A percentile compares a stretch with the other conserved stretches of the same genome.
phyloP scores from a whole-genome alignment of 1,284 basidiomycete genomes.

The Peniophora sp. region DNA sequence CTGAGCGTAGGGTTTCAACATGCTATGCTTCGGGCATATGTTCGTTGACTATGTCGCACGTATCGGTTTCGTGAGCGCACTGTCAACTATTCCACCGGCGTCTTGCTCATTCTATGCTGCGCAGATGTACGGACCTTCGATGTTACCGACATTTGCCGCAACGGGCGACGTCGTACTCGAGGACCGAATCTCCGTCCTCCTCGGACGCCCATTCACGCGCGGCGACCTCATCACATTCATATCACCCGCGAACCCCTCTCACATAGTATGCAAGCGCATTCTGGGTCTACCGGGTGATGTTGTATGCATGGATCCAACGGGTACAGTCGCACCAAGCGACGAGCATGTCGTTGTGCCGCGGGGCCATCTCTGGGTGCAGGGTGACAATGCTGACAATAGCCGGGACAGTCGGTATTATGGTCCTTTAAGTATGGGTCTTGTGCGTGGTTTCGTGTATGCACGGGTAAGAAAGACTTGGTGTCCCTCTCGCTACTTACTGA shows the following conservation, averaged over 20 bases:
- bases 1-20: slow-evolving; percentile 26
- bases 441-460: slow-evolving; percentile 72
- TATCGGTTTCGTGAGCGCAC: slow-evolving; percentile 22
- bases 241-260: slow-evolving; percentile 66
- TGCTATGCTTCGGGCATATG: slow-evolving; percentile 46
- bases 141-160: slow-evolving; percentile 75
- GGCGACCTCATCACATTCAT: slow-evolving; percentile 80
- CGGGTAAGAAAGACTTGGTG: slow-evolving; percentile 61
- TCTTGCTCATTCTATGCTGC: not conserved
- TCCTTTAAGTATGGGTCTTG: slow-evolving; percentile 79
- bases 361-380: slow-evolving; percentile 88
- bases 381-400: slow-evolving; percentile 83
- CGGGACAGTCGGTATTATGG: slow-evolving; percentile 89
- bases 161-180: slow-evolving; percentile 58
- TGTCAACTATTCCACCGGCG: not conserved
- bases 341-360: slow-evolving; percentile 73
- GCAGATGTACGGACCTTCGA: slow-evolving; percentile 64
- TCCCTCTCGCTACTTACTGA: too few relatives aligned
- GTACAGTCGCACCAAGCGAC: slow-evolving; percentile 45
- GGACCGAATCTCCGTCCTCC: slow-evolving; percentile 42
- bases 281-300: slow-evolving; percentile 88
- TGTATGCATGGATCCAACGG: slow-evolving; percentile 81
- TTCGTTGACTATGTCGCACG: slow-evolving; percentile 49
- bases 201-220: slow-evolving; percentile 42
- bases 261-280: slow-evolving; percentile 84